Conservation (phyloP, 163 green algal species). For the Picocystis sp. region DNA sequence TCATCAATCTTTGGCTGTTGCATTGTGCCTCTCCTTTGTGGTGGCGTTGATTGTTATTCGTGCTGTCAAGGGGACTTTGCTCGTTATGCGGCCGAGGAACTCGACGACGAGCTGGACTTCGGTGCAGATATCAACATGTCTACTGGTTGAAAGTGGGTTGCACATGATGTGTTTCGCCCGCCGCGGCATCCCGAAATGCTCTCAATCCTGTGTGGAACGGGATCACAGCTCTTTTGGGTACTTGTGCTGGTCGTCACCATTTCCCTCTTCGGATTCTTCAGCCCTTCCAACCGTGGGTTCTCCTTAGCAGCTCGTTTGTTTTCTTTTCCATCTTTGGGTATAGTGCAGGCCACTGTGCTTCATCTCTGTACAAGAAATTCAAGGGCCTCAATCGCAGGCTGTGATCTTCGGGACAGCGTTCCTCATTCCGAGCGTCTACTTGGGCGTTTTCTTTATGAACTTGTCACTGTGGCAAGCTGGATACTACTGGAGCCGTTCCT, state of each 20-base stretch:
- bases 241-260: slow-evolving; percentile 51
- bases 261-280: slow-evolving; percentile 84
- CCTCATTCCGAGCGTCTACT: slow-evolving; percentile 8
- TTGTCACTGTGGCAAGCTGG: slow-evolving; percentile 13
- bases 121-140: slow-evolving; percentile 1
- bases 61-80: slow-evolving; percentile 78
- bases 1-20: slow-evolving; percentile 84
- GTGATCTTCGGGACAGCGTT: too few relatives aligned
- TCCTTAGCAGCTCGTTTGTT: slow-evolving; percentile 16
- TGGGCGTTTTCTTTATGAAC: slow-evolving; percentile 14
- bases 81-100: slow-evolving; percentile 55
- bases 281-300: slow-evolving; percentile 63
- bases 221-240: slow-evolving; percentile 37
- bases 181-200: slow-evolving; percentile 41
- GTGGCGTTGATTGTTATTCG: slow-evolving; percentile 88
- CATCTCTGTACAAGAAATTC: too few relatives aligned
- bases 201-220: slow-evolving; percentile 21
- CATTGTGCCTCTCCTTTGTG: slow-evolving; percentile 81
- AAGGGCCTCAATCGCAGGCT: too few relatives aligned
- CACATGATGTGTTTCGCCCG: slow-evolving; percentile 72
- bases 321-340: too few relatives aligned
- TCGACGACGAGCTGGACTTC: slow-evolving; percentile 20
- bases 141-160: slow-evolving; percentile 28
- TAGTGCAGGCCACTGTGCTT: too few relatives aligned
- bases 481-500: slow-evolving; percentile 62